These are phyloP conservation scores for Paecilomyces sp. DNA, from an alignment of 2,329 filamentous ascomycete species.

Conservation along the genomic window DNA sequence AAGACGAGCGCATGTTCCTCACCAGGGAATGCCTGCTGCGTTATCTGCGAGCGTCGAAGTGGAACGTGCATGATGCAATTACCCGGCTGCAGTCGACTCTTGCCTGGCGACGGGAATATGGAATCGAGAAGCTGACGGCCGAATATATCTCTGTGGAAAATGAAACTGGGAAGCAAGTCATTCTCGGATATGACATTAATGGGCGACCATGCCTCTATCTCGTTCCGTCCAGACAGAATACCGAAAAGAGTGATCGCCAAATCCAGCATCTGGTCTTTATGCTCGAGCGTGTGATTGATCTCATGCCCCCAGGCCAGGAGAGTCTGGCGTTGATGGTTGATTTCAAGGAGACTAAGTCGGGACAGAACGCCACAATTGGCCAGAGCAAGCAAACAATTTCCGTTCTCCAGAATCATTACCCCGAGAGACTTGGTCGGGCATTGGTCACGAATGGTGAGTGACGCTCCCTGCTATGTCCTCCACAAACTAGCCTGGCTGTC, in stretches of 20 bases:
- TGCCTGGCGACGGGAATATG: slow-evolving; percentile 86
- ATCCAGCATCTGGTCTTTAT: slow-evolving; percentile 94
- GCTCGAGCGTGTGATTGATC: slow-evolving; percentile 80
- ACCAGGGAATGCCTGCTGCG: slow-evolving; percentile 87
- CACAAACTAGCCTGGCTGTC: background rate
- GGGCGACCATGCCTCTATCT: slow-evolving; percentile 87
- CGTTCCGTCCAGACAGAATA: slow-evolving; percentile 86
- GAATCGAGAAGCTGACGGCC: slow-evolving; percentile 62
- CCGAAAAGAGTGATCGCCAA: slow-evolving; percentile 74
- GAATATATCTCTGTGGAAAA: slow-evolving; percentile 92
- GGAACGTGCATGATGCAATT: slow-evolving; percentile 67
- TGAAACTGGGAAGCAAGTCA: slow-evolving; percentile 90
- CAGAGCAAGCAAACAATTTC: slow-evolving; percentile 77
- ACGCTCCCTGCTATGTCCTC: background rate
- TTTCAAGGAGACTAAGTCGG: slow-evolving; percentile 72
- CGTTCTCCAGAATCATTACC: slow-evolving; percentile 93
- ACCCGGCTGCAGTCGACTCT: slow-evolving; percentile 76
- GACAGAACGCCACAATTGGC: slow-evolving; percentile 67
- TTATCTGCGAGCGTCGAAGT: slow-evolving; percentile 90
- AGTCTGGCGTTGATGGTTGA: slow-evolving; percentile 82
- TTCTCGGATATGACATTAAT: slow-evolving; percentile 79
- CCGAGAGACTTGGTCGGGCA: slow-evolving; percentile 80
- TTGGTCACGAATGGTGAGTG: slow-evolving; percentile 77
- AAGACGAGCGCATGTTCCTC: slow-evolving; percentile 80
- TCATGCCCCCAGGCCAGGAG: slow-evolving; percentile 83